Evolutionary conservation across 2,329 filamentous ascomycete species (phyloP).

Genomic region (Myriangium duriaei): DNA sequence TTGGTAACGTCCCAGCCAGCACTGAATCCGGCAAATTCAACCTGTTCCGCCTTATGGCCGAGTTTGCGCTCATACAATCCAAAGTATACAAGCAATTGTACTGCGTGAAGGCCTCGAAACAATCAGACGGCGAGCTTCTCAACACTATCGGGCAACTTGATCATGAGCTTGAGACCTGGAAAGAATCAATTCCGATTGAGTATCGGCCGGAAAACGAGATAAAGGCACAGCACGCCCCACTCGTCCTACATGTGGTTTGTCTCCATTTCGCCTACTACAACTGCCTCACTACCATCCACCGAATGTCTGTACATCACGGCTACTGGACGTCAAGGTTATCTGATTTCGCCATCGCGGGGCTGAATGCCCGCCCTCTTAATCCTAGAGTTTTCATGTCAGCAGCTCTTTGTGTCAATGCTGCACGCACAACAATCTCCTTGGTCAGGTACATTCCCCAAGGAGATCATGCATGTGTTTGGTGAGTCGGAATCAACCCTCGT

Average conservation of each 20-base stretch:
- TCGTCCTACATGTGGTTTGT: constrained; percentile 90
- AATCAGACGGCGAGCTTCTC: constrained; percentile 82
- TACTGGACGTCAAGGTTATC: constrained; percentile 95
- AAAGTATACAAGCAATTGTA: constrained; percentile 90
- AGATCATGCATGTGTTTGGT: constrained; percentile 93
- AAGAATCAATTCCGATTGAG: constrained; percentile 86
- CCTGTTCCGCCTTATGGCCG: constrained; percentile 83
- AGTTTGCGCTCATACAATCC: constrained; percentile 82
- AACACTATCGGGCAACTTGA: constrained; percentile 95
- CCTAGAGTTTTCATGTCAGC: constrained; percentile 91
- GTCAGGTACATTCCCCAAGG: constrained; percentile 94
- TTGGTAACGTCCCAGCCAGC: constrained; percentile 83
- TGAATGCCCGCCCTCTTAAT: constrained; percentile 83
- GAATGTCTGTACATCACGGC: constrained; percentile 95
- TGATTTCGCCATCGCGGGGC: constrained; percentile 86
- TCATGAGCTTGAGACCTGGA: constrained; percentile 75
- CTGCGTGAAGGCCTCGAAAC: constrained; percentile 80
- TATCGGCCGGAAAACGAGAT: constrained; percentile 97
- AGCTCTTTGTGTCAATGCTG: constrained; percentile 81
- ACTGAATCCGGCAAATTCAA: constrained; percentile 91
- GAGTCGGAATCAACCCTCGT: constrained; percentile 24
- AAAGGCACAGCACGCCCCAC: constrained; percentile 76
- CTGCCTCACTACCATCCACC: constrained; percentile 90
- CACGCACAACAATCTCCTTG: constrained; percentile 80
- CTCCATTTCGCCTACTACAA: constrained; percentile 97